Base-by-base conservation (phyloP, 805 yeast species). In the Pichia occidentalis region DNA sequence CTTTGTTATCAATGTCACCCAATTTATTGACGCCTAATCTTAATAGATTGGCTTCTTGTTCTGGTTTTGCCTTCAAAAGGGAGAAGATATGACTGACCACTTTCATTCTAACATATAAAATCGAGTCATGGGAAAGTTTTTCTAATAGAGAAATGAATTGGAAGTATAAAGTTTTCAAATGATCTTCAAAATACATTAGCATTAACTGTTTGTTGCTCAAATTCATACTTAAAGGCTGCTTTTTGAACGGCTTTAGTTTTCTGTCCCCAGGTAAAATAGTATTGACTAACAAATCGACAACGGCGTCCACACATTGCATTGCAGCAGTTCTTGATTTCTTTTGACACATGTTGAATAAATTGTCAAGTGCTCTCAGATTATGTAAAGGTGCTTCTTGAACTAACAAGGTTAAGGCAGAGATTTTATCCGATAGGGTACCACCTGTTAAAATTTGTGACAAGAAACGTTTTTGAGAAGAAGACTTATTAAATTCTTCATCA, bases 311-410 rank as follows among this genome's bases (percentile, higher is more conserved):
- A 39, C 95, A 85, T 59, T 86, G 95, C 48, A 88, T 65, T 13
- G 96, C 86, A 4, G 95, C 94, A 31, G 92, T 87, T 66, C 97
- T 77, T 16, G 95, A 80, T 64, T 92, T 92, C 66, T 90, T 87
- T 50, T 78, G 81, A 60, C 96, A 85, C 64, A 80, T 84, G 5
- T 75, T 71, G 45, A 84, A 57, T 46, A 92, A 63, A 26, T 80
- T 81, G 47, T 85, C 95, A 40, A 92, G 67, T 0, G 95, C 85
- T 57, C 85, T 84, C 36, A 80, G 54, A 50, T 90, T 84, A 56
- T 92, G 97, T 38, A 87, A 57, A 6, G 98, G 98, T 3, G 97
- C 88, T 64, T 92, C 97, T 57, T 92, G 97, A 33, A 88, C 75
- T 56, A 92, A 68, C 56, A 92, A 74, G 1, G 98, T 90, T 54